Conservation (phyloP, 2,329 filamentous ascomycete species). For the Conoideocrella luteorostrata region DNA sequence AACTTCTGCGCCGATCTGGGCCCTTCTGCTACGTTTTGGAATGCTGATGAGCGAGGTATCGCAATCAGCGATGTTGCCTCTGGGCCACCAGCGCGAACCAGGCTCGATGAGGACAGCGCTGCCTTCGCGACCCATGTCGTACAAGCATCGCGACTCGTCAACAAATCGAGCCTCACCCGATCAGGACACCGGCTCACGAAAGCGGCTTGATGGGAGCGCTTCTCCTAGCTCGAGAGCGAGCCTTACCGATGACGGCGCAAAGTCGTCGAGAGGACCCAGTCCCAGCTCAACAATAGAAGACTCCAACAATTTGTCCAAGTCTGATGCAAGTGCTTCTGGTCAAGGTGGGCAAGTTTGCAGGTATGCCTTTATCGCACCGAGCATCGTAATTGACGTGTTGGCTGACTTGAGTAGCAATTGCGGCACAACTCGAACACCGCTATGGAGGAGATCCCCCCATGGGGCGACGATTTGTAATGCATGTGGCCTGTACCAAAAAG, state of each 20-base stretch:
- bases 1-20: neutral
- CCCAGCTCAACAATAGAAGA: constrained; percentile 17
- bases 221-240: constrained; percentile 22
- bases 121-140: constrained; percentile 30
- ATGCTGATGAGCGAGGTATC: constrained; percentile 27
- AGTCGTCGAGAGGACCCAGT: constrained; percentile 22
- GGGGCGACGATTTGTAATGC: constrained; percentile 97
- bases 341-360: constrained; percentile 65
- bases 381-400: neutral
- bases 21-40: neutral
- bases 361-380: constrained; percentile 34
- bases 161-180: constrained; percentile 18
- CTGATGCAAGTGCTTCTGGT: constrained; percentile 15
- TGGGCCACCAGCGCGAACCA: constrained; percentile 24
- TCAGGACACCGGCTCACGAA: constrained; percentile 15
- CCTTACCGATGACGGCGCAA: constrained; percentile 15
- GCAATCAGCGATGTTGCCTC: constrained; percentile 16
- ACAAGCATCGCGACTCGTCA: constrained; percentile 21
- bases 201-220: constrained; percentile 17
- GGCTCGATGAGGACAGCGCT: constrained; percentile 28
- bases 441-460: constrained; percentile 90
- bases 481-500: constrained; percentile 90
- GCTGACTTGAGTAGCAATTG: constrained; percentile 64
- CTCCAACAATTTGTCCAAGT: constrained; percentile 10
- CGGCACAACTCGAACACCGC: constrained; percentile 82